phyloP scores from a whole-genome alignment of 1,284 basidiomycete species.

The Omphalotus olearius region DNA sequence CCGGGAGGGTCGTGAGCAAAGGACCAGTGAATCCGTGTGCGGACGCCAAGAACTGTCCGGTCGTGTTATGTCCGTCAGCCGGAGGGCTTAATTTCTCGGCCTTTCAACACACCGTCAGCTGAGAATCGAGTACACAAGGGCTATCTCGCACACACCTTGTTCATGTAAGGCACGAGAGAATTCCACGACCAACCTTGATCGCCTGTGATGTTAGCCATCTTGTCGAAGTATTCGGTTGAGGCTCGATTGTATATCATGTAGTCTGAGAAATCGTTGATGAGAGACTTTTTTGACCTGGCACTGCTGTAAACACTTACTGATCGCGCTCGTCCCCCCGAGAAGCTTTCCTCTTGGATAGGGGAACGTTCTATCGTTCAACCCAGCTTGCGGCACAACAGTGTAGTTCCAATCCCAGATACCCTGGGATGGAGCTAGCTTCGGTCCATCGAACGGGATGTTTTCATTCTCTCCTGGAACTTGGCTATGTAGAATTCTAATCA shows the following conservation, averaged over 20 bases:
- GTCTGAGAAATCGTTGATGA: slow-evolving; percentile 16
- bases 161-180: slow-evolving; percentile 18
- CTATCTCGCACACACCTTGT: slow-evolving; percentile 15
- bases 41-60: slow-evolving; percentile 13
- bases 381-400: slow-evolving; percentile 7
- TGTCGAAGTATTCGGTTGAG: slow-evolving; percentile 25
- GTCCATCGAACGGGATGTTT: too few species aligned
- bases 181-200: slow-evolving; percentile 29
- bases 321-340: slow-evolving; percentile 8
- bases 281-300: too few species aligned
- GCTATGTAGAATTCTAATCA: too few species aligned
- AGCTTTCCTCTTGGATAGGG: slow-evolving; percentile 9
- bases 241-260: slow-evolving; percentile 25
- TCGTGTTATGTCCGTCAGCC: slow-evolving; percentile 18
- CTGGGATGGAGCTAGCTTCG: too few species aligned
- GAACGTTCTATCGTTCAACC: slow-evolving; percentile 5
- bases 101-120: background rate
- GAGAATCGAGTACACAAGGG: background rate
- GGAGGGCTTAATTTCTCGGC: slow-evolving; percentile 16
- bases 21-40: slow-evolving; percentile 19
- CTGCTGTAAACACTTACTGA: slow-evolving; percentile 4
- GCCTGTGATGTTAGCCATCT: slow-evolving; percentile 20
- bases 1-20: slow-evolving; percentile 17
- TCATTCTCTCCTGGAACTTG: too few species aligned
- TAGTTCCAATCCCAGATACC: slow-evolving; percentile 10